A percentile compares a stretch with the other conserved stretches of the same genome.
Evolutionary conservation across 495 filamentous ascomycete species (phyloP).

Genomic region (Neurospora tetrasperma): DNA sequence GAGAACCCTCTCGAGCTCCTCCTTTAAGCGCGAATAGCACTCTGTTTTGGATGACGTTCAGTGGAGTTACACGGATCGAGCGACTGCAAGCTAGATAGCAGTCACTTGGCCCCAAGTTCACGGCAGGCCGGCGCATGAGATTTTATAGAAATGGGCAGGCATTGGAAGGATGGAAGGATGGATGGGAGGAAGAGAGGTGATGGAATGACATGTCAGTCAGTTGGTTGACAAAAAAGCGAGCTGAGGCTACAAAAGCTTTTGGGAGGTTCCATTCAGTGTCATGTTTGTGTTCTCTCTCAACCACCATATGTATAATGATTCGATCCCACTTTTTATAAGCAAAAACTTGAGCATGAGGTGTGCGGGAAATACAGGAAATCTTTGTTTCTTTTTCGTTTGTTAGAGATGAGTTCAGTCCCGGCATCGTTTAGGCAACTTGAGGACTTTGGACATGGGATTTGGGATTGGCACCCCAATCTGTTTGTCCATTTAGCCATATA

Average conservation of each 20-base stretch:
- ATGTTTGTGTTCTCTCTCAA: not conserved
- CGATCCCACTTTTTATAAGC: not conserved
- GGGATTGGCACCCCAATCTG: not conserved
- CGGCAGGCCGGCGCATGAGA: not conserved
- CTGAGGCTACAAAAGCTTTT: not conserved
- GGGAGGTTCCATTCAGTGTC: not conserved
- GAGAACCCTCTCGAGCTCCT: slow-evolving; percentile 95
- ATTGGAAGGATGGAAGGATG: not conserved
- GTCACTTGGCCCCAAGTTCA: not conserved
- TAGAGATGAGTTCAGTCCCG: not conserved
- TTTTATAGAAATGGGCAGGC: not conserved
- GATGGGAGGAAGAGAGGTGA: not conserved
- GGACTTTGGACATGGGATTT: not conserved
- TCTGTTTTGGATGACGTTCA: not conserved
- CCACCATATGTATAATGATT: slow-evolving; percentile 1
- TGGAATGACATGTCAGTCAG: not conserved
- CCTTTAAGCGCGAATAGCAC: slow-evolving; percentile 44
- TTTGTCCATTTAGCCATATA: not conserved
- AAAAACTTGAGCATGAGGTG: not conserved
- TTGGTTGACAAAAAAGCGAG: not conserved
- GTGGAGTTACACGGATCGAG: not conserved
- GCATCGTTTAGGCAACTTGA: not conserved
- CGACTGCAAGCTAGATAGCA: not conserved
- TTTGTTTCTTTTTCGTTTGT: not conserved
- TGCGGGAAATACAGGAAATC: not conserved